phyloP scores from a whole-genome alignment of 2,329 filamentous ascomycete genomes.

The Xylariaceae sp. region DNA sequence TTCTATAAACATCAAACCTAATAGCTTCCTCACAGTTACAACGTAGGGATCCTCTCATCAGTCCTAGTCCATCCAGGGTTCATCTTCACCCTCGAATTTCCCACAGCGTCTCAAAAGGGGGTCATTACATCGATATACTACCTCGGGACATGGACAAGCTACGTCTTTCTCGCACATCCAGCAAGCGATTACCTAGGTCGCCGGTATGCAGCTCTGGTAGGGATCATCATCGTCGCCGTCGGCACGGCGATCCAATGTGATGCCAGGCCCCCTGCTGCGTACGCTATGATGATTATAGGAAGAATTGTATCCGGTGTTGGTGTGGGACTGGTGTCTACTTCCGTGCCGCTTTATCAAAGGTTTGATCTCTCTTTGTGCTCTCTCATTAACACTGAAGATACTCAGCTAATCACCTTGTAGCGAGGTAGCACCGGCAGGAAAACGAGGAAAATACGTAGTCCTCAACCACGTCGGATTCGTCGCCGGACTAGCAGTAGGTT shows the following conservation, averaged over 20 bases:
- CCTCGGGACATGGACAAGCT: conserved; percentile 51
- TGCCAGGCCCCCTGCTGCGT: conserved; percentile 37
- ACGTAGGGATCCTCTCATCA: conserved; percentile 54
- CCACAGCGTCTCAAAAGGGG: conserved; percentile 43
- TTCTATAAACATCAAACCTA: not conserved
- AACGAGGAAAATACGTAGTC: conserved; percentile 53
- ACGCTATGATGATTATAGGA: conserved; percentile 47
- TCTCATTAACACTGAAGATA: too few relatives aligned
- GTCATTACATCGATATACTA: conserved; percentile 56
- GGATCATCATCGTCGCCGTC: conserved; percentile 43
- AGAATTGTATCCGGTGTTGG: conserved; percentile 51
- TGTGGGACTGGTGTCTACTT: conserved; percentile 51
- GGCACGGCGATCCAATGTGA: conserved; percentile 47
- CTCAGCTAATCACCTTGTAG: conserved; percentile 28
- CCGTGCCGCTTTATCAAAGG: conserved; percentile 57
- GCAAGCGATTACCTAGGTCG: conserved; percentile 49
- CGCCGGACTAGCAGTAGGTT: conserved; percentile 48
- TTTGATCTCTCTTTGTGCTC: too few relatives aligned
- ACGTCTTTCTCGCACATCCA: conserved; percentile 51
- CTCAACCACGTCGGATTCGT: conserved; percentile 58
- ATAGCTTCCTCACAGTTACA: conserved; percentile 39
- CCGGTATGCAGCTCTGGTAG: conserved; percentile 46
- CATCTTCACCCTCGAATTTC: conserved; percentile 41
- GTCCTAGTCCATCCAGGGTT: conserved; percentile 55
- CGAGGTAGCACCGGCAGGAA: conserved; percentile 50